Percentiles rank a stretch among this genome's conserved stretches.
phyloP scores from a whole-genome alignment of 331 rosid species.

The Spiraea crenata region DNA sequence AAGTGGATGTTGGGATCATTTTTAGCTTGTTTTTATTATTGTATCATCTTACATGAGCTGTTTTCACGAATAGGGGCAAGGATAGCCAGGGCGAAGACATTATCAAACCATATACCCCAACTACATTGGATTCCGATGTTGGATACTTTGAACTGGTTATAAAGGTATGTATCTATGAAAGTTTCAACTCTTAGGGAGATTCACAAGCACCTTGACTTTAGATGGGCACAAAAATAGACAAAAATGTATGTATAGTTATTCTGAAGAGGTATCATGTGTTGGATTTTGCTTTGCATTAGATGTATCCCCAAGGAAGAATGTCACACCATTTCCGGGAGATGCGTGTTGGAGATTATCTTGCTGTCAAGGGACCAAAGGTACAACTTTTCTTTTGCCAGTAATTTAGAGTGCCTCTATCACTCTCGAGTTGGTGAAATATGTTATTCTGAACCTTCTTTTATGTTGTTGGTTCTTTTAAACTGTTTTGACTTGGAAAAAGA shows the following conservation, averaged over 20 bases:
- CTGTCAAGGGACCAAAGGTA: conserved; percentile 99
- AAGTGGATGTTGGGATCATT: background rate
- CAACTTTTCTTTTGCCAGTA: background rate
- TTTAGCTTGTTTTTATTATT: conserved; percentile 3
- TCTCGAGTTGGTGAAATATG: background rate
- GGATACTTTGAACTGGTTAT: conserved; percentile 92
- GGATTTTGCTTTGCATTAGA: conserved; percentile 38
- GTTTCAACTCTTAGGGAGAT: background rate
- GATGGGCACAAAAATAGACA: background rate
- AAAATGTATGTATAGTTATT: conserved; percentile 13
- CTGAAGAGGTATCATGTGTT: conserved; percentile 9
- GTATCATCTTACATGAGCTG: conserved; percentile 3
- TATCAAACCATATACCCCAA: conserved; percentile 91
- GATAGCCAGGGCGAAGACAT: conserved; percentile 86
- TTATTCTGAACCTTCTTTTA: background rate
- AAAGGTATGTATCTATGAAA: conserved; percentile 46
- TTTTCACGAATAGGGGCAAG: conserved; percentile 71
- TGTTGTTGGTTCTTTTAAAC: background rate
- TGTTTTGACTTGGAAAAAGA: background rate
- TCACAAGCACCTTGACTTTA: background rate
- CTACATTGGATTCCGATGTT: conserved; percentile 92
- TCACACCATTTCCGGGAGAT: conserved; percentile 96
- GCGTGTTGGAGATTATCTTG: conserved; percentile 81
- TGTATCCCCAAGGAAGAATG: conserved; percentile 99
- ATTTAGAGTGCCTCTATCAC: background rate